Evolutionary conservation across 306 rosid species (phyloP).

Genomic region (Quercus dentata): DNA sequence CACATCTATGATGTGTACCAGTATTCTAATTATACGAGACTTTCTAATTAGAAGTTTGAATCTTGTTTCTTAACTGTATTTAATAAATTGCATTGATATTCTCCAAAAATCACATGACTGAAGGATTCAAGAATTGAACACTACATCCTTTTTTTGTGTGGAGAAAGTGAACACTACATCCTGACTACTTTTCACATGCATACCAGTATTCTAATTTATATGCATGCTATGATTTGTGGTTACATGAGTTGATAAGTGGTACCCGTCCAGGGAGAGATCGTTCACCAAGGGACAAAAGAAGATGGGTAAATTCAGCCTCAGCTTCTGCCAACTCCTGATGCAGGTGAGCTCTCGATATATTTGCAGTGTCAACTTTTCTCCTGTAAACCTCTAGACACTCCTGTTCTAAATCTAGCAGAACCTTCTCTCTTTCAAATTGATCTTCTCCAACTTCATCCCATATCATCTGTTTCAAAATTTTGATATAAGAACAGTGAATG

Average conservation of each 20-base stretch:
- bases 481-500: conserved; percentile 9
- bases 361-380: conserved; percentile 87
- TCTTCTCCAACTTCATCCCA: conserved; percentile 99
- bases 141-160: not conserved
- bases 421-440: conserved; percentile 77
- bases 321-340: conserved; percentile 97
- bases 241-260: conserved; percentile 11
- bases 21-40: too few species aligned
- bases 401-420: conserved; percentile 83
- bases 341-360: conserved; percentile 76
- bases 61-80: not conserved
- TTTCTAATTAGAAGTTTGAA: not conserved
- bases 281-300: conserved; percentile 94
- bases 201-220: not conserved
- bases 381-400: conserved; percentile 84
- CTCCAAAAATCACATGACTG: not conserved
- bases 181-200: not conserved
- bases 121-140: conserved; percentile 1
- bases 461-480: conserved; percentile 60
- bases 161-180: not conserved
- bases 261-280: conserved; percentile 93
- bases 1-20: not conserved
- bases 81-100: not conserved
- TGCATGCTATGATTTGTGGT: not conserved
- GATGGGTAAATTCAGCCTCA: conserved; percentile 95